These are phyloP conservation scores for Domatiomyces globalis DNA, from an alignment of 2,329 filamentous ascomycete genomes.

Conservation along the genomic window DNA sequence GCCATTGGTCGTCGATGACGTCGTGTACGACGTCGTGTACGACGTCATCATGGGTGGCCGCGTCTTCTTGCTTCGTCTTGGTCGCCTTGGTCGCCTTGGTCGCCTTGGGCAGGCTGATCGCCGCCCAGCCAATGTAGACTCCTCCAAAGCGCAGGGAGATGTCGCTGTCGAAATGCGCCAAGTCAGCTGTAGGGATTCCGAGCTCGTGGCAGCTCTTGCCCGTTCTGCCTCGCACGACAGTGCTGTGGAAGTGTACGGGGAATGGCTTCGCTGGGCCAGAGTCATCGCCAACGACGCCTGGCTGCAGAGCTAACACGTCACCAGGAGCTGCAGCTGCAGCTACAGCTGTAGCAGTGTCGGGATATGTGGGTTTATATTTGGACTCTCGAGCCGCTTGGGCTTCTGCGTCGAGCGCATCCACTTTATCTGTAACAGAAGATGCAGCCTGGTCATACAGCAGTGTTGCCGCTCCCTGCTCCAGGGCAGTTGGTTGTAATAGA, in stretches of 20 bases:
- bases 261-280: slow-evolving; percentile 40
- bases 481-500: slow-evolving; percentile 29
- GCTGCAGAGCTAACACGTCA: slow-evolving; percentile 2
- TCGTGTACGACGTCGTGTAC: too few species aligned
- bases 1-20: slow-evolving; percentile 36
- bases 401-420: slow-evolving; percentile 21
- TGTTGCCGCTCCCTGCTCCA: slow-evolving; percentile 17
- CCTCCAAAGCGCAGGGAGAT: slow-evolving; percentile 43
- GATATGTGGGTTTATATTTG: neutral
- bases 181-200: slow-evolving; percentile 41
- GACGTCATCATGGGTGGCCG: neutral
- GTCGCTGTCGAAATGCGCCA: slow-evolving; percentile 39
- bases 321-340: neutral
- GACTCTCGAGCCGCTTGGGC: neutral
- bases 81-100: neutral
- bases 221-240: slow-evolving; percentile 31
- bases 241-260: slow-evolving; percentile 39
- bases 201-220: slow-evolving; percentile 28
- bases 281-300: slow-evolving; percentile 35
- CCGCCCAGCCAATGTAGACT: slow-evolving; percentile 52
- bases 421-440: slow-evolving; percentile 5
- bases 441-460: slow-evolving; percentile 19
- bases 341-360: neutral
- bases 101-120: slow-evolving; percentile 26
- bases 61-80: slow-evolving; percentile 4